Conservation (phyloP, 352 stramenopile genomes). For the Thalassiosira mediterranea region DNA sequence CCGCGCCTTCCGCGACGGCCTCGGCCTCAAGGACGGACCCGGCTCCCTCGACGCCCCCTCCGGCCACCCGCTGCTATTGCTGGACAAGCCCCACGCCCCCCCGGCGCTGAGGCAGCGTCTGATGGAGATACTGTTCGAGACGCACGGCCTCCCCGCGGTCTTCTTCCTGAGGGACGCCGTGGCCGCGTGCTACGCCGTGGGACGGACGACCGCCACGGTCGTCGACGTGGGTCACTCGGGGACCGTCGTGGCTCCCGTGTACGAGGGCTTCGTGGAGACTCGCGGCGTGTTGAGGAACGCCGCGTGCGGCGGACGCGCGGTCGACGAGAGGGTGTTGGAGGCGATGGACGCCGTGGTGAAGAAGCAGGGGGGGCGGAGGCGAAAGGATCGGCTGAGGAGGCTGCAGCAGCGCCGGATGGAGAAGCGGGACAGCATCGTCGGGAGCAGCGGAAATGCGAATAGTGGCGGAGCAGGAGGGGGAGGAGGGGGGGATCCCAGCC, state of each 20-base stretch:
- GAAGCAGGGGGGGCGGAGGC: conserved; percentile 28
- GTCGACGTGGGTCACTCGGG: conserved; percentile 76
- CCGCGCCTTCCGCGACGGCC: conserved; percentile 98
- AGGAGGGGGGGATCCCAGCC: not conserved
- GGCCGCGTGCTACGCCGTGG: conserved; percentile 75
- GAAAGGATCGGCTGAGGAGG: conserved; percentile 42
- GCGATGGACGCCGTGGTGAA: conserved; percentile 41
- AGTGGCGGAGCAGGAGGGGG: not conserved
- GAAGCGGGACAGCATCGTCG: not conserved
- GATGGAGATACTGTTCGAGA: conserved; percentile 77
- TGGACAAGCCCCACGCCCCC: conserved; percentile 78
- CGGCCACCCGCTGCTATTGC: conserved; percentile 69
- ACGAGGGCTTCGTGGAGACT: conserved; percentile 83
- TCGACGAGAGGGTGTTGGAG: conserved; percentile 36
- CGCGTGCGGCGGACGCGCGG: conserved; percentile 20
- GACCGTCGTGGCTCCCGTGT: conserved; percentile 75
- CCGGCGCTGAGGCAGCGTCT: conserved; percentile 69
- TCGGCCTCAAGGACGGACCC: conserved; percentile 82
- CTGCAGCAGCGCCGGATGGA: conserved; percentile 10
- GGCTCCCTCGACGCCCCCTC: conserved; percentile 18
- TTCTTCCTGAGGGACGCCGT: conserved; percentile 78
- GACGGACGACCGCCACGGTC: conserved; percentile 73
- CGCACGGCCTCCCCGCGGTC: conserved; percentile 63
- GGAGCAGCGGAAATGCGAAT: not conserved
- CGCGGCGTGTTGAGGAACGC: conserved; percentile 57